Base-by-base conservation (phyloP, 2,329 filamentous ascomycete genomes). In the Calonectria pteridis region DNA sequence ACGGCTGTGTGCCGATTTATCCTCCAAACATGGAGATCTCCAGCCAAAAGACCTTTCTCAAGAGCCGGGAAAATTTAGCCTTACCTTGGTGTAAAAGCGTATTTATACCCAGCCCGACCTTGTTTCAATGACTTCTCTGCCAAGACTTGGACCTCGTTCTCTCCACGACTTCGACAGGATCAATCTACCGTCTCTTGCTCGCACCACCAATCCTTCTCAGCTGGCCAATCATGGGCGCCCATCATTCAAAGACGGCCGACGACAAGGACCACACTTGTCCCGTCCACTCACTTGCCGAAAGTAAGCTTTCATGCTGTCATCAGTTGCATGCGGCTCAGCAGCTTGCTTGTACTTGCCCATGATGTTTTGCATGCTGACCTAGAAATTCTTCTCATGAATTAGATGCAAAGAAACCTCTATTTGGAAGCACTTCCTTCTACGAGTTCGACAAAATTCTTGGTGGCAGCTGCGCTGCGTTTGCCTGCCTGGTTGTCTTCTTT, bases 371-470 rank as follows among this genome's bases (percentile, higher is more conserved):
- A 23, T 18, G 3, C 33, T 51, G 9, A 33, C 18, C 14, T 26
- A 14, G 33, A 43, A 16, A 5, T 6, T 31, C 18, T 35, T 28
- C 13, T 35, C 2, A 4, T n/a, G 11, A 28, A 37, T 4, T 0
- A 78, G 77, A 76, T 73, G 75, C 77, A 0, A 55, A 75, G 16
- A 59, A 75, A 6, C 70, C 73, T 1, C 16, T 79, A 1, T 53
- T 67, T 0, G 76, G 75, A 3, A 40, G 16, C 35, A 62, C 72
- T 3, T 70, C 46, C 0, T 79, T 79, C 14, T 73, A 78, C 4
- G 40, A 73, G 10, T 68, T 79, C 4, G 75, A 76, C 72, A 72
- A 74, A 28, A 75, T 79, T 7, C 67, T 79, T 1, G 62, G 70
- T 7, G 77, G 77, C n/a, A 49, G 71, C 1, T 79, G 78, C n/a